These are phyloP conservation scores for Amauroascus verrucosus DNA, from an alignment of 2,329 filamentous ascomycete species.

Conservation along the genomic window DNA sequence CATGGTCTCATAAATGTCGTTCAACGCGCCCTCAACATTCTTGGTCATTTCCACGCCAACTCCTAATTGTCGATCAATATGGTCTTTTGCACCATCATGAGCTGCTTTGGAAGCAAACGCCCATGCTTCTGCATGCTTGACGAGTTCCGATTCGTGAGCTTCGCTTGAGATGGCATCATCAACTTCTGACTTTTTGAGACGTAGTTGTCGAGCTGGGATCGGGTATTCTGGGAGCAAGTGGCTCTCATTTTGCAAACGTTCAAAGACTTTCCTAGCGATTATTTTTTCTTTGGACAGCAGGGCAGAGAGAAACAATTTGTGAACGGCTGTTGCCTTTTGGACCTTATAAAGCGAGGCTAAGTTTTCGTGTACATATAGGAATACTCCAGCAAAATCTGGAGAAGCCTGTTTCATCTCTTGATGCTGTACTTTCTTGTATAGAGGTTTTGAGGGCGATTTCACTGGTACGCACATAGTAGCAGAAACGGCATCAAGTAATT, in stretches of 20 bases:
- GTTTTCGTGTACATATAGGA: slow-evolving; percentile 27
- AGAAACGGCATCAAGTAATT: slow-evolving; percentile 28
- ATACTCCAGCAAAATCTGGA: slow-evolving; percentile 9
- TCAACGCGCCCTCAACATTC: slow-evolving; percentile 24
- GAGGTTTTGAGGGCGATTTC: slow-evolving; percentile 18
- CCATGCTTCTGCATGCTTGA: slow-evolving; percentile 31
- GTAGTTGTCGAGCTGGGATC: slow-evolving; percentile 27
- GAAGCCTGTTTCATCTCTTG: background rate
- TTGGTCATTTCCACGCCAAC: slow-evolving; percentile 25
- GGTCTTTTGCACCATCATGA: slow-evolving; percentile 23
- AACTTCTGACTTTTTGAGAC: slow-evolving; percentile 25
- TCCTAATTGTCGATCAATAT: slow-evolving; percentile 26
- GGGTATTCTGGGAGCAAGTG: slow-evolving; percentile 37
- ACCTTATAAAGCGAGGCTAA: slow-evolving; percentile 29
- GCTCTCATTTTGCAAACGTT: slow-evolving; percentile 34
- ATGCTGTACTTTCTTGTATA: background rate
- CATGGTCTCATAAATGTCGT: slow-evolving; percentile 26
- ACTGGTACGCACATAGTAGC: slow-evolving; percentile 27
- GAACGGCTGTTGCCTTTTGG: slow-evolving; percentile 30
- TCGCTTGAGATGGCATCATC: slow-evolving; percentile 14
- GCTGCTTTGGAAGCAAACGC: slow-evolving; percentile 32
- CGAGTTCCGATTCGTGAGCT: slow-evolving; percentile 24
- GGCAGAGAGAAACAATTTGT: slow-evolving; percentile 30
- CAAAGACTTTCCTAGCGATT: slow-evolving; percentile 28
- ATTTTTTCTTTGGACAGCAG: slow-evolving; percentile 32